A percentile compares a stretch with the other conserved stretches of the same genome.
phyloP scores from a whole-genome alignment of 371 early-diverging fungal genomes.

The Dinochytrium kinnereticum region DNA sequence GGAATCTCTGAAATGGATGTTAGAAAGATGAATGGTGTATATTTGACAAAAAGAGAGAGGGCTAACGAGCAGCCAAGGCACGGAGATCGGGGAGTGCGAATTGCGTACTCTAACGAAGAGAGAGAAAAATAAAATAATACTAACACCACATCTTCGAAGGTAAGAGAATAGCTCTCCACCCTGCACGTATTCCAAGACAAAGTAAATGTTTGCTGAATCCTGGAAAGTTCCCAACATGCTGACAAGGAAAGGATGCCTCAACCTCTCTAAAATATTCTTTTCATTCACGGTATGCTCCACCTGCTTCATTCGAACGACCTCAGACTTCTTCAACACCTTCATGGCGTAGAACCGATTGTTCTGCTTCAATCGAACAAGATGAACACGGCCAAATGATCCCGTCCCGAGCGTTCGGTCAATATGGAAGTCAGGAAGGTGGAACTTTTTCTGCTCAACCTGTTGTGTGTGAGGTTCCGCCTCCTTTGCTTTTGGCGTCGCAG shows the following conservation, averaged over 20 bases:
- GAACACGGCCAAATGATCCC: slow-evolving; percentile 99
- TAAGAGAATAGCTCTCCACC: slow-evolving; percentile 95
- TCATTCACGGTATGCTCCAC: slow-evolving; percentile 98
- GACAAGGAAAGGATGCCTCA: slow-evolving; percentile 86
- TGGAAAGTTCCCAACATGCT: slow-evolving; percentile 91
- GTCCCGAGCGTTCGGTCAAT: slow-evolving; percentile 76
- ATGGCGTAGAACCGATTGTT: slow-evolving; percentile 87
- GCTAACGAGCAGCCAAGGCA: too few relatives aligned
- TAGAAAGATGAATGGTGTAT: slow-evolving; percentile 21
- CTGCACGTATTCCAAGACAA: slow-evolving; percentile 92
- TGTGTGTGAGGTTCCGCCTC: neutral
- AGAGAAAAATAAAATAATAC: slow-evolving; percentile 1
- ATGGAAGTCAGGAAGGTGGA: slow-evolving; percentile 5
- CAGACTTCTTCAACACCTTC: slow-evolving; percentile 94
- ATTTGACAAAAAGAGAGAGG: too few relatives aligned
- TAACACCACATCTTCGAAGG: slow-evolving; percentile 51
- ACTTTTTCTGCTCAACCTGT: slow-evolving; percentile 1
- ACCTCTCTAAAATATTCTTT: slow-evolving; percentile 84
- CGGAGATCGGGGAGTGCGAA: too few relatives aligned
- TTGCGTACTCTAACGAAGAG: slow-evolving; percentile 15
- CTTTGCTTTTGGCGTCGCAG: neutral
- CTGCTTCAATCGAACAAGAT: slow-evolving; percentile 77
- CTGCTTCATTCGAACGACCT: slow-evolving; percentile 94
- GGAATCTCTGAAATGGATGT: slow-evolving; percentile 78
- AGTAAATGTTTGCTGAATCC: slow-evolving; percentile 81